phyloP scores from a whole-genome alignment of 1,284 basidiomycete genomes.

The Ceratobasidium sp. region DNA sequence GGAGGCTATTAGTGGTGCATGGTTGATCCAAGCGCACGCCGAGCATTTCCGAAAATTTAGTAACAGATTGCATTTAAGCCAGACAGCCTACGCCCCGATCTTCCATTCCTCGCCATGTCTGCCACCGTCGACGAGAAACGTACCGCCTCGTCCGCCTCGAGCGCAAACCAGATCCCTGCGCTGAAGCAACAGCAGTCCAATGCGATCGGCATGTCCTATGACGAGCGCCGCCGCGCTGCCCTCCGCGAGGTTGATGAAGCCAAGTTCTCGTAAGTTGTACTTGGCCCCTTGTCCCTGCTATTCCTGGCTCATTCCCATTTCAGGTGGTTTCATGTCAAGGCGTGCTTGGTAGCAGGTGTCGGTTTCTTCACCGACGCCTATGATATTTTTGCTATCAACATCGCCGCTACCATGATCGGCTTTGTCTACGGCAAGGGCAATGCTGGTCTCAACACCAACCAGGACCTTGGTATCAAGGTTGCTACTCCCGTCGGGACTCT shows the following conservation, averaged over 20 bases:
- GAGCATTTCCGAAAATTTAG: slow-evolving; percentile 42
- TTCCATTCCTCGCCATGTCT: slow-evolving; percentile 14
- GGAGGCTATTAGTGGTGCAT: neutral
- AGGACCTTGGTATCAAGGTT: slow-evolving; percentile 79
- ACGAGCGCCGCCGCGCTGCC: slow-evolving; percentile 72
- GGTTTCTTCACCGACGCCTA: slow-evolving; percentile 79
- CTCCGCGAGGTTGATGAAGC: slow-evolving; percentile 83
- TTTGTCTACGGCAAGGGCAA: slow-evolving; percentile 66
- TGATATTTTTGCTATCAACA: slow-evolving; percentile 66
- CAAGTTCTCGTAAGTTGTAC: slow-evolving; percentile 70
- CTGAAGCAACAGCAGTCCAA: slow-evolving; percentile 5
- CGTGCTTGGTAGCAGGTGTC: slow-evolving; percentile 76
- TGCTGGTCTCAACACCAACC: slow-evolving; percentile 64
- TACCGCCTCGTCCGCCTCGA: slow-evolving; percentile 24
- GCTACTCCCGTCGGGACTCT: slow-evolving; percentile 66
- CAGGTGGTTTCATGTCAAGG: slow-evolving; percentile 70
- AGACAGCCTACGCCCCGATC: neutral
- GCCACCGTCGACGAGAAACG: slow-evolving; percentile 36
- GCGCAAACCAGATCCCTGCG: slow-evolving; percentile 13
- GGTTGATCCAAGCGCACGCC: neutral
- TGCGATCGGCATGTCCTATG: slow-evolving; percentile 49
- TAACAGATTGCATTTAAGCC: slow-evolving; percentile 4
- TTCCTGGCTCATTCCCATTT: slow-evolving; percentile 10
- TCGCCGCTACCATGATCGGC: slow-evolving; percentile 81
- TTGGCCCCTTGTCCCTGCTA: slow-evolving; percentile 4